phyloP scores from a whole-genome alignment of 2,329 filamentous ascomycete genomes.

The Nemania bipapillata region DNA sequence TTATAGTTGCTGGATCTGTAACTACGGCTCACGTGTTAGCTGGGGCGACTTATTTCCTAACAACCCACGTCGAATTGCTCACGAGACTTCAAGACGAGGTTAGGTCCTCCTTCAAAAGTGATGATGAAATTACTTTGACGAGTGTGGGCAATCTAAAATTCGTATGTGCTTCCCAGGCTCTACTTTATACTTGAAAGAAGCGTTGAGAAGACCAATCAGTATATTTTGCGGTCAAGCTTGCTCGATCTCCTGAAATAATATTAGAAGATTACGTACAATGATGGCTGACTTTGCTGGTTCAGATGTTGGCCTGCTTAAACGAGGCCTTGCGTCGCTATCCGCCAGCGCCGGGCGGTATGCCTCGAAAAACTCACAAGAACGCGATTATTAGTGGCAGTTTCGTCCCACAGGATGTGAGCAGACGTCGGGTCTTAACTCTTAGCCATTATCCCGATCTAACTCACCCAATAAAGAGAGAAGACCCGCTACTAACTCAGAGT shows the following conservation, averaged over 20 bases:
- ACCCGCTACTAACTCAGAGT: too few relatives aligned
- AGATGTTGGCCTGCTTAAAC: constrained; percentile 56
- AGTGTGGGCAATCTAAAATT: not conserved
- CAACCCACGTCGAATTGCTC: constrained; percentile 51
- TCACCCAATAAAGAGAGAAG: too few relatives aligned
- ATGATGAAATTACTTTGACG: constrained; percentile 54
- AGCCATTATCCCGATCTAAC: too few relatives aligned
- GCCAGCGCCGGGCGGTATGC: constrained; percentile 39
- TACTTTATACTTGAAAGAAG: too few relatives aligned
- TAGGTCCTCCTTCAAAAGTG: constrained; percentile 50
- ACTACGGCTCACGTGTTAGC: constrained; percentile 60
- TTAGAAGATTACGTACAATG: too few relatives aligned
- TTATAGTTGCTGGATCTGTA: constrained; percentile 61
- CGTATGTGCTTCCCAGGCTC: not conserved
- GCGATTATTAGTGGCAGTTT: constrained; percentile 18
- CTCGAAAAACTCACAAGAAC: constrained; percentile 36
- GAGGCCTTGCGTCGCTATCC: constrained; percentile 58
- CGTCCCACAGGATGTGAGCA: constrained; percentile 36
- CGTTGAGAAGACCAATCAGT: too few relatives aligned
- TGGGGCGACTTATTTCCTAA: constrained; percentile 54
- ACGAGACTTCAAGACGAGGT: constrained; percentile 54
- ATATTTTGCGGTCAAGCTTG: too few relatives aligned
- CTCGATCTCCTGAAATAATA: too few relatives aligned
- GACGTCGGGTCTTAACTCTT: too few relatives aligned
- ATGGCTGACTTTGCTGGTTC: too few relatives aligned